Percentiles rank a stretch among this genome's conserved stretches.
Conservation (phyloP, 73 alveolate genomes). For the Tetrahymena elliotti region DNA sequence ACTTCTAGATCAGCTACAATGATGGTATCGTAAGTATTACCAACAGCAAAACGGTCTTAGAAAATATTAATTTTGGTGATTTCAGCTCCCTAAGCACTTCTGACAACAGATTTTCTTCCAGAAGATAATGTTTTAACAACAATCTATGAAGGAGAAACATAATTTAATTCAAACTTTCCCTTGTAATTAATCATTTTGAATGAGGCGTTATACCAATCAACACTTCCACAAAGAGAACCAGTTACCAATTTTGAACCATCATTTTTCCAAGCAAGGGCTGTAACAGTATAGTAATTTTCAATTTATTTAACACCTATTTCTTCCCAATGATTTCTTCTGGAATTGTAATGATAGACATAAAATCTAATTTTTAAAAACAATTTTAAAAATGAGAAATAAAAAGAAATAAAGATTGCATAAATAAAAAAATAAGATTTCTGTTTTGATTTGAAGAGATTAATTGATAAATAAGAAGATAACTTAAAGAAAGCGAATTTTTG, state of each 20-base stretch:
- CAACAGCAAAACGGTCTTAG: constrained; percentile 93
- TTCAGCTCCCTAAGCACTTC: constrained; percentile 88
- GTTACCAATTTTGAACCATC: constrained; percentile 96
- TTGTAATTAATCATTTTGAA: constrained; percentile 88
- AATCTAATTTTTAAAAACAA: constrained; percentile 29
- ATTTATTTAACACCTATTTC: constrained; percentile 87
- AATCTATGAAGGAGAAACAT: constrained; percentile 96
- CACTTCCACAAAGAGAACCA: constrained; percentile 96
- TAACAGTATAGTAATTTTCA: constrained; percentile 95
- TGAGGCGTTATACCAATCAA: constrained; percentile 95
- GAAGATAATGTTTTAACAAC: constrained; percentile 56
- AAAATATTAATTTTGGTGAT: constrained; percentile 94
- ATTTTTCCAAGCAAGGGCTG: constrained; percentile 98
- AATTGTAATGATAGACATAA: constrained; percentile 84
- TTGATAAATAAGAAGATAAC: background rate
- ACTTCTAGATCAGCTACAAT: constrained; percentile 96
- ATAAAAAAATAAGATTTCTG: background rate
- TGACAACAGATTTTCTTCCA: constrained; percentile 45
- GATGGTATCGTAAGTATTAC: constrained; percentile 92
- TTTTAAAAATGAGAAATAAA: background rate
- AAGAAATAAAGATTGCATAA: background rate
- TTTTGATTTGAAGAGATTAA: no score
- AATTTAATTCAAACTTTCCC: constrained; percentile 96
- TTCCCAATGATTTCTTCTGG: constrained; percentile 96
- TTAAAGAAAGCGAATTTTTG: background rate